Conservation (phyloP, 192 early-diverging fungal species). For the Chytriomyces sp. region DNA sequence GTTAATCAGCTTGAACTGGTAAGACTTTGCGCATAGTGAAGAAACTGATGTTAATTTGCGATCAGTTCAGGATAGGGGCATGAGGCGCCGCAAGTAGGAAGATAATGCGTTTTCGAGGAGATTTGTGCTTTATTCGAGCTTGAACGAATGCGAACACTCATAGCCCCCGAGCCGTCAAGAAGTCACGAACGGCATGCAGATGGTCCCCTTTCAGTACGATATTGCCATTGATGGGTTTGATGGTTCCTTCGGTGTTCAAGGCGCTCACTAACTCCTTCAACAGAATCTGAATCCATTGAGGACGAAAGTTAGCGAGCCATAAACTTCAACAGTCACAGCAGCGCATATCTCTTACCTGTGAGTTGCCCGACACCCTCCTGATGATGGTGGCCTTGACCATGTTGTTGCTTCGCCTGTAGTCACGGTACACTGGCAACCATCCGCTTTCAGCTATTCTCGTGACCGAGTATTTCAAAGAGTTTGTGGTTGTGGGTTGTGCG, state of each 20-base stretch:
- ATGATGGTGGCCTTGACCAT: conserved; percentile 23
- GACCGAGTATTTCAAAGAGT: not conserved
- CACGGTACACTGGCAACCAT: conserved; percentile 35
- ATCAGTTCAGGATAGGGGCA: too few species aligned
- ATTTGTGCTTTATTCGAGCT: too few species aligned
- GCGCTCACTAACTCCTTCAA: not conserved
- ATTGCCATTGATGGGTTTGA: conserved; percentile 12
- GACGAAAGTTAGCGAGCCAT: not conserved
- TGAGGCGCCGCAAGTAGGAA: too few species aligned
- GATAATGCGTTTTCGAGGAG: too few species aligned
- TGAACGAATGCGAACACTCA: not conserved
- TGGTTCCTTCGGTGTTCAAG: conserved; percentile 20
- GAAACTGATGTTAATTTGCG: too few species aligned
- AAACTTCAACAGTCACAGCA: not conserved
- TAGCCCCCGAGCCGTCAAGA: conserved; percentile 23
- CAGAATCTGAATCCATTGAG: not conserved
- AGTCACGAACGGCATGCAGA: conserved; percentile 31
- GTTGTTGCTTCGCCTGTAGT: conserved; percentile 27
- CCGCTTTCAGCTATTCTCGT: conserved; percentile 6
- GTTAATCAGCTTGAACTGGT: too few species aligned
- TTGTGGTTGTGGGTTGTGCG: not conserved
- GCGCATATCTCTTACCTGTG: not conserved
- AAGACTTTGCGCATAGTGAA: too few species aligned
- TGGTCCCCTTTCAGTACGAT: conserved; percentile 28
- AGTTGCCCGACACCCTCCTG: conserved; percentile 8